Base-by-base conservation (phyloP, 2,329 filamentous ascomycete species). In the Penicillium sp. region DNA sequence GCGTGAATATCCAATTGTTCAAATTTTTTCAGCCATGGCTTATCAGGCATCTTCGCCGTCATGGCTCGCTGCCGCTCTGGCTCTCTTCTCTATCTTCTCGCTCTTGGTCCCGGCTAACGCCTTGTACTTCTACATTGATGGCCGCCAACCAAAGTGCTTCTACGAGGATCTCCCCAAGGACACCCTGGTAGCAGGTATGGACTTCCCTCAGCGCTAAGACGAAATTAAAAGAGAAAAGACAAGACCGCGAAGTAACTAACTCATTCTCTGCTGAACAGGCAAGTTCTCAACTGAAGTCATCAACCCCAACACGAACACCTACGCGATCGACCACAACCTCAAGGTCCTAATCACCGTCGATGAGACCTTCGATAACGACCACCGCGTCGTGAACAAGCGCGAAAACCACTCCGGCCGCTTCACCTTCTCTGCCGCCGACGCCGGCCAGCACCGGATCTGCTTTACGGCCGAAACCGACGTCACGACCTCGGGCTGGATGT, bases 121-220 rank as follows among this genome's bases (percentile, higher is more conserved):
- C 57, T 85, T 99, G 59, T 94, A 96, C 87, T 96, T 99, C 84
- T 98, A 90, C 82, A 88, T 98, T 77, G 92, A 98, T 75, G 91
- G 90, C 71, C 85, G 85, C 51, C 81, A 86, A 65, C 89, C 91
- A 67, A 97, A 96, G 81, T 99, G 95, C 81, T 99, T 99, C 87
- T 96, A 90, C 80, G 95, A 99, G 81, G 94, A 98, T 78, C 85
- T 99, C 60, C 93, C 95, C 66, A 97, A 98, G 83, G 94, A 96
- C 77, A 98, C 95, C 14, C 82, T 99, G 59, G 94, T 99, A 56
- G 93, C 97, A 60, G 95, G 87, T 89, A 82, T 62, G 85, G 68
- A 41, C 19, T 6, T 22, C n/a, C n/a, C 22, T 10, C 18, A 18
- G 19, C 6, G 3, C 14, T 19, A 14, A 6, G 16, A 24, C 4